Evolutionary conservation across 768 basidiomycete genomes (phyloP).

Genomic region (Russula virescens): DNA sequence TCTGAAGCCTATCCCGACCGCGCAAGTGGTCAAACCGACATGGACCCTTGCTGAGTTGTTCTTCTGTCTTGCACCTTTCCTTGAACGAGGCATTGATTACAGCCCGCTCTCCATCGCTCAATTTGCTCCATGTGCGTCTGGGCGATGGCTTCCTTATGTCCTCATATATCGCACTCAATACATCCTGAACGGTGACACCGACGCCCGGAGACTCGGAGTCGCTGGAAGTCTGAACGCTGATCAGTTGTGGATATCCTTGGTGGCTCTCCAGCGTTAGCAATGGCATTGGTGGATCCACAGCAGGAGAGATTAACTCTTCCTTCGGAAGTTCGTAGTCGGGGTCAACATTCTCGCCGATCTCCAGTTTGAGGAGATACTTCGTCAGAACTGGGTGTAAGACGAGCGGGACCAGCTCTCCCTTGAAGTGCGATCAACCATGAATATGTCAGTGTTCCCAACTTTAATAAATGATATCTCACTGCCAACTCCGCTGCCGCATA

Average conservation of each 20-base stretch:
- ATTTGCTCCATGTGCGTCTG: not conserved
- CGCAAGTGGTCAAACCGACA: conserved; percentile 1
- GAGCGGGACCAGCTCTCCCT: conserved; percentile 6
- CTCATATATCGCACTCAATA: not conserved
- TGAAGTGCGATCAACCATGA: not conserved
- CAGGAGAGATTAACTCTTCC: conserved; percentile 5
- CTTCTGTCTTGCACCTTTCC: conserved; percentile 1
- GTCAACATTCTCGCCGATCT: not conserved
- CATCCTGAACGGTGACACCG: conserved; percentile 6
- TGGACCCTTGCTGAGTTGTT: not conserved
- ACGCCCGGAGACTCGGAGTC: not conserved
- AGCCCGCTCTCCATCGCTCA: not conserved
- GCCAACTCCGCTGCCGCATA: not conserved
- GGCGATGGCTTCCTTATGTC: not conserved
- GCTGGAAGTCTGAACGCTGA: not conserved
- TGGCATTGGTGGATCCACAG: not conserved
- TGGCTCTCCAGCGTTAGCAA: conserved; percentile 4
- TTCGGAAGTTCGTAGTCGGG: conserved; percentile 3
- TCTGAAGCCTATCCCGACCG: conserved; percentile 10
- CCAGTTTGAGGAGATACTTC: conserved; percentile 12
- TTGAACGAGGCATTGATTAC: not conserved
- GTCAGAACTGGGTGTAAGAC: conserved; percentile 3
- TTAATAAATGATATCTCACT: not conserved
- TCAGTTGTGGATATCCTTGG: conserved; percentile 6
- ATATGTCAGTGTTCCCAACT: no score